A percentile compares a stretch with the other conserved stretches of the same genome.
Conservation (phyloP, 2,329 filamentous ascomycete species). For the Claviceps africana region DNA sequence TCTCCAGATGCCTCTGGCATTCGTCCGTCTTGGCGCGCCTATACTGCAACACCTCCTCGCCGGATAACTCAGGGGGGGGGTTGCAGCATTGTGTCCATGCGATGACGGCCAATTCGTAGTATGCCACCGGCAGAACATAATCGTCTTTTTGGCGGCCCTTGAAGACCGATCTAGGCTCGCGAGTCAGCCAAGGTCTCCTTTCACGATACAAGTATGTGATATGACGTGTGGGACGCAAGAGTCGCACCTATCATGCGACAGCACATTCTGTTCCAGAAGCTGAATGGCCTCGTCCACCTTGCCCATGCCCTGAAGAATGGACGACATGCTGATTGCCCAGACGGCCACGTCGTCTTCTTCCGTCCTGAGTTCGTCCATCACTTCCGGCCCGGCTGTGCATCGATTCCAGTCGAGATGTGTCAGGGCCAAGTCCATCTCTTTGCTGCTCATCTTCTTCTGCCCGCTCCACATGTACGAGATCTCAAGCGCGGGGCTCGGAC, state of each 20-base stretch:
- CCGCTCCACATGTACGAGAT: conserved; percentile 95
- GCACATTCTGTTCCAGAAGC: conserved; percentile 48
- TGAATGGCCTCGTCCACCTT: conserved; percentile 49
- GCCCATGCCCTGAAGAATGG: conserved; percentile 50
- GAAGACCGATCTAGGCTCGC: conserved; percentile 30
- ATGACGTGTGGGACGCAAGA: background rate
- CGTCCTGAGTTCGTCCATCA: conserved; percentile 31
- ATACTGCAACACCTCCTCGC: conserved; percentile 22
- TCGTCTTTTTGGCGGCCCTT: conserved; percentile 51
- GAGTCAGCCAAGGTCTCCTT: background rate
- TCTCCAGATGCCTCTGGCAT: conserved; percentile 51
- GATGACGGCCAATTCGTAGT: conserved; percentile 77
- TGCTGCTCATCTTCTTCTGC: conserved; percentile 59
- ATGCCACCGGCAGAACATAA: conserved; percentile 57
- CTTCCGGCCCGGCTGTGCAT: conserved; percentile 34
- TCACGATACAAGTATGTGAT: background rate
- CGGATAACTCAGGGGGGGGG: conserved; percentile 17
- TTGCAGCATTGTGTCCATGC: conserved; percentile 56
- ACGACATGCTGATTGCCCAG: conserved; percentile 50
- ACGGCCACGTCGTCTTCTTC: conserved; percentile 50
- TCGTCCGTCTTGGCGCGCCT: conserved; percentile 39
- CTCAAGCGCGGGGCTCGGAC: conserved; percentile 68
- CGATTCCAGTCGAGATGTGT: conserved; percentile 50
- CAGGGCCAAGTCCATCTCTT: conserved; percentile 50
- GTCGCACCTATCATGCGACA: conserved; percentile 48